phyloP scores from a whole-genome alignment of 176 grass and related monocot species.

The Tillandsia leiboldiana region DNA sequence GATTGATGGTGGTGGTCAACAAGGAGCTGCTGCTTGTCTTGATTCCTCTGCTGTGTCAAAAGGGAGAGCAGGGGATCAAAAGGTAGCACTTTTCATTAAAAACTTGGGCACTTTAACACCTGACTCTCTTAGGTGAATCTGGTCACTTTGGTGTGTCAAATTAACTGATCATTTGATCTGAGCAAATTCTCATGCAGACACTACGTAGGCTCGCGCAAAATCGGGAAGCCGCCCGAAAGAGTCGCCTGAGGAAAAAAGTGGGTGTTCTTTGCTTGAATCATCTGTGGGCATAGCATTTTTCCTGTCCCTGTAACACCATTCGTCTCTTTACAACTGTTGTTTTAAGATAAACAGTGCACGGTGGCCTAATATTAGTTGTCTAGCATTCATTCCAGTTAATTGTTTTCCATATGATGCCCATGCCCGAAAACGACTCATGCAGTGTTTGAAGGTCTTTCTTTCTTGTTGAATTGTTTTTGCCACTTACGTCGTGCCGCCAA shows the following conservation, averaged over 20 bases:
- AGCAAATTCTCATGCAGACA: slow-evolving; percentile 22
- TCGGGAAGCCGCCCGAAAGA: slow-evolving; percentile 77
- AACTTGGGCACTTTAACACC: too few relatives aligned
- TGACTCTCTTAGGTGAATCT: too few relatives aligned
- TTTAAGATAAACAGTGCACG: too few relatives aligned
- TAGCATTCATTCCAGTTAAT: too few relatives aligned
- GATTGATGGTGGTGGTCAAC: slow-evolving; percentile 21
- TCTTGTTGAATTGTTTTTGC: neutral
- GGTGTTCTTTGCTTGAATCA: neutral
- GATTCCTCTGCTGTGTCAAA: slow-evolving; percentile 43
- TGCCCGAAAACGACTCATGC: too few relatives aligned
- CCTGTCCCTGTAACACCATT: too few relatives aligned
- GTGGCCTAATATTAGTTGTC: too few relatives aligned
- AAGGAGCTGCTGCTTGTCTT: slow-evolving; percentile 7
- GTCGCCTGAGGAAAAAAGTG: slow-evolving; percentile 87
- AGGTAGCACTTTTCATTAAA: slow-evolving; percentile 25
- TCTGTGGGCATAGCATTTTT: neutral
- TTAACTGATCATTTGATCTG: neutral
- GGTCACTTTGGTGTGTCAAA: neutral
- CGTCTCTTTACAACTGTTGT: too few relatives aligned
- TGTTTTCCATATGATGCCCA: too few relatives aligned
- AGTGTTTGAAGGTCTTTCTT: neutral
- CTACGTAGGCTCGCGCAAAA: slow-evolving; percentile 83
- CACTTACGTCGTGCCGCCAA: neutral
- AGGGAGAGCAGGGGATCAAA: slow-evolving; percentile 55